phyloP scores from a whole-genome alignment of 2,329 filamentous ascomycete species.

The Aureobasidium namibiae region DNA sequence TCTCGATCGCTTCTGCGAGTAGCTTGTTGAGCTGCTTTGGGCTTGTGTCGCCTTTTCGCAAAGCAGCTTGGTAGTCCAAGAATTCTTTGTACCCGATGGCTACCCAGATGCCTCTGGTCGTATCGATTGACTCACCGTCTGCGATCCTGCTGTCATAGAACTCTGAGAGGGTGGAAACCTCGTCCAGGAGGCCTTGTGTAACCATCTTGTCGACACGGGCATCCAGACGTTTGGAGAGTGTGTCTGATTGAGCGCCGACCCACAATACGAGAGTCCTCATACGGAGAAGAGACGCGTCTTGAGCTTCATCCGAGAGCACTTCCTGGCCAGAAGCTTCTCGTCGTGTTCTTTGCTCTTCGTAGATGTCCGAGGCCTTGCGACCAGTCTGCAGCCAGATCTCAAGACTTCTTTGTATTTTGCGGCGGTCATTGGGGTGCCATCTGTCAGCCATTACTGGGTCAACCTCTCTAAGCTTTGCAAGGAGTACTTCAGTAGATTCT shows the following conservation, averaged over 20 bases:
- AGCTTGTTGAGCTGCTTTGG: conserved; percentile 45
- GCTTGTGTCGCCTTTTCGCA: conserved; percentile 22
- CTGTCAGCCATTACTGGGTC: conserved; percentile 82
- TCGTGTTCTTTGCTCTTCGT: conserved; percentile 57
- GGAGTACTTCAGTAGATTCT: conserved; percentile 57
- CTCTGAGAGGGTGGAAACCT: conserved; percentile 48
- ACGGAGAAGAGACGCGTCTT: conserved; percentile 15
- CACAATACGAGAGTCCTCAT: conserved; percentile 68
- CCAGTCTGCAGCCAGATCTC: conserved; percentile 85
- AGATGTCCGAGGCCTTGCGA: conserved; percentile 73
- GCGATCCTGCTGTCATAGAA: conserved; percentile 28
- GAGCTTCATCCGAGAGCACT: neutral
- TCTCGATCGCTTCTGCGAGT: conserved; percentile 55
- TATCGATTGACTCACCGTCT: conserved; percentile 50
- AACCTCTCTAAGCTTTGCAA: conserved; percentile 65
- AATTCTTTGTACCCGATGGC: conserved; percentile 96
- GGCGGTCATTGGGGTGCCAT: conserved; percentile 89
- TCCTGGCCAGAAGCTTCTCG: conserved; percentile 1
- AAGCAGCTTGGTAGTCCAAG: conserved; percentile 53
- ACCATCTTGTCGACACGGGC: conserved; percentile 79
- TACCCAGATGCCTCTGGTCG: conserved; percentile 83
- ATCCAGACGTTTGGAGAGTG: conserved; percentile 63
- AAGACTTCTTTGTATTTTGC: conserved; percentile 82
- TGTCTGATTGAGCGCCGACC: conserved; percentile 67
- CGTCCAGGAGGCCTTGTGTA: conserved; percentile 52